Conservation (phyloP, 257 asterid genomes). For the Nemophila menziesii region DNA sequence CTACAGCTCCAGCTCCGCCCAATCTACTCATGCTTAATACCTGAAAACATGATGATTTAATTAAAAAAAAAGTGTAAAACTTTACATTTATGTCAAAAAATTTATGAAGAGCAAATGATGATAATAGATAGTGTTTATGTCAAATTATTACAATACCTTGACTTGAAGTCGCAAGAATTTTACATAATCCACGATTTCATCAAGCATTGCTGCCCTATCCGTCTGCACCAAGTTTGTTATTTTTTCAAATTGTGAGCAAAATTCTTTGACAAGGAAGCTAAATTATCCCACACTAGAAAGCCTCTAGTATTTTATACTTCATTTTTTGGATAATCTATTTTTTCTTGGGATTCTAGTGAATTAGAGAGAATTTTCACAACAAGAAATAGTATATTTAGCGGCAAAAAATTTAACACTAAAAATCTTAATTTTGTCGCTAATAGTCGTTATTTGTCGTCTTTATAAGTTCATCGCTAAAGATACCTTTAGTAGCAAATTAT, state of each 20-base stretch:
- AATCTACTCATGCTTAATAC: conserved; percentile 98
- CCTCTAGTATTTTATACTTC: too few species aligned
- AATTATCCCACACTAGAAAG: too few species aligned
- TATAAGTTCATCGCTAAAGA: too few species aligned
- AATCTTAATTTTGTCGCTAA: too few species aligned
- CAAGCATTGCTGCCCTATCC: conserved; percentile 97
- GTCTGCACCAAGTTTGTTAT: conserved; percentile 34
- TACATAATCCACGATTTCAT: conserved; percentile 91
- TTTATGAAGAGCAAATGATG: conserved; percentile 1
- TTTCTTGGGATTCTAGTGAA: too few species aligned
- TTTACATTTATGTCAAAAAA: conserved; percentile 8
- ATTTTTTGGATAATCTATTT: too few species aligned
- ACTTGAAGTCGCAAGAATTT: conserved; percentile 96
- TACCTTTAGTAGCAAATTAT: too few species aligned
- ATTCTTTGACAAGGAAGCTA: background rate
- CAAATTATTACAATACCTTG: conserved; percentile 37
- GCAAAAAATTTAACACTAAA: too few species aligned
- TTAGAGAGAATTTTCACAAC: too few species aligned
- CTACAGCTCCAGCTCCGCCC: conserved; percentile 98
- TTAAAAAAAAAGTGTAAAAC: conserved; percentile 2
- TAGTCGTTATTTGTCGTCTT: too few species aligned
- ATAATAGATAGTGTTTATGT: background rate
- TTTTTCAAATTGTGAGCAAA: background rate
- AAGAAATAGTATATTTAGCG: too few species aligned
- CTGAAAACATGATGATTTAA: conserved; percentile 29